Evolutionary conservation across 78 protist species (phyloP), one percentile per base, ranked within the genome.

Genomic region (Dictyostelium intermedium): DNA sequence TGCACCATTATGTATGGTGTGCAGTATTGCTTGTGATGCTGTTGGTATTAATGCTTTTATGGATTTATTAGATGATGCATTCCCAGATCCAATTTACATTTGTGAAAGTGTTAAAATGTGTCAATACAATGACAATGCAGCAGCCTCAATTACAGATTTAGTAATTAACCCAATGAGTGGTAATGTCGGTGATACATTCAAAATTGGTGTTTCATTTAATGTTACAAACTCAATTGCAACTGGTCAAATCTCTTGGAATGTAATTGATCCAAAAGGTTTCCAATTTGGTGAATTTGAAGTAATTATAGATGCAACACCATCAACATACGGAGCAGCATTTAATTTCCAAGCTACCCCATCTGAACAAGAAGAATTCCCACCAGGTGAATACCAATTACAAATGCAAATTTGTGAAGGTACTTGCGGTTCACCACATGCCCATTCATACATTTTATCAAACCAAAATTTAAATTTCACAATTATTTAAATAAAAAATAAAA

Each of bases 301-400:
- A 23, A 43, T 82, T 20, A 47, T 89, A 35, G 35, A 77, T 35
- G 23, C 35, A 34, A 11, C 32, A 7, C 85, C 84, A 56, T 20
- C n/a, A 10, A 6, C 10, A 8, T 89, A 73, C 53, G 14, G 30
- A 0, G 41, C 43, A 30, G n/a, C 56, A 2, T 89, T 89, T 73
- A 39, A 25, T 27, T 77, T 89, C 89, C 60, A 47, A 66, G 89
- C 93, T 9, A 63, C 78, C 8, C 84, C 86, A 6, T 89, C 93
- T 10, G 84, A 89, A 56, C n/a, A 56, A 13, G 93, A 89, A 43
- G 74, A 82, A 70, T 89, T 89, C 77, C 41, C 32, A 30, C 78
- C 93, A 43, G 93, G 93, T 35, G 39, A 45, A 43, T 89, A 89
- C 53, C 50, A 34, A 16, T 76, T 82, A 73, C 93, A 89, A 77